Evolutionary conservation across 1,139 yeast species (phyloP), one percentile per base, ranked within the genome.

Genomic region (Blastobotrys raffinosifermentans): DNA sequence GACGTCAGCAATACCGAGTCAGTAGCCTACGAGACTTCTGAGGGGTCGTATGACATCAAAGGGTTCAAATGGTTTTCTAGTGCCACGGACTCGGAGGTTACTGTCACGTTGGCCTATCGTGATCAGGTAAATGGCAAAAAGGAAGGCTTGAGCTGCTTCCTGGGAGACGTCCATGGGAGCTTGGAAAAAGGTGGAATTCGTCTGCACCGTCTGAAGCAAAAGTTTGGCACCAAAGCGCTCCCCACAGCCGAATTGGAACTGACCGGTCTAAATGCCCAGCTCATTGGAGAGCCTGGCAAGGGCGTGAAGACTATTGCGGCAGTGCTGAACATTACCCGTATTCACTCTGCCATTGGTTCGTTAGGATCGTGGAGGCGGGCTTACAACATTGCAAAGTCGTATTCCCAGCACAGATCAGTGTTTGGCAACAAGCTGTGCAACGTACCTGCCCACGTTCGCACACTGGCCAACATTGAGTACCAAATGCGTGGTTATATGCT

Each of bases 51-150:
- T 40, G 23, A 37, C 2, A 41, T 55, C 4, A 41, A 40, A 29
- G 62, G 62, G 4, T 58, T 56, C 47, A 57, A 57, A 34, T 57
- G 61, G 61, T 57, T 57, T 34, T 57, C 62, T 2, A 51, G 58
- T 27, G 62, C 62, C 4, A 57, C 61, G 0, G 62, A 57, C 33
- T 51, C 60, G 3, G 45, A 58, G 30, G 58, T 57, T 4, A 35
- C 59, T 2, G 47, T 55, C 8, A 36, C 55, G 9, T 43, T 58
- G 23, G 63, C 61, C 11, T 48, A 53, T 10, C 26, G 49, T 7
- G 41, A 36, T 10, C 45, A 36, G 22, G 43, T 39, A 20, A 40
- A 38, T 2, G 51, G 51, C 2, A 45, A 44, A 21, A 26, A 37
- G 9, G 46, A 47, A 15, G 40, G 37, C 6, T 34, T 57, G 19